Base-by-base conservation (phyloP, 2,329 filamentous ascomycete genomes). In the Alternaria gaisen region DNA sequence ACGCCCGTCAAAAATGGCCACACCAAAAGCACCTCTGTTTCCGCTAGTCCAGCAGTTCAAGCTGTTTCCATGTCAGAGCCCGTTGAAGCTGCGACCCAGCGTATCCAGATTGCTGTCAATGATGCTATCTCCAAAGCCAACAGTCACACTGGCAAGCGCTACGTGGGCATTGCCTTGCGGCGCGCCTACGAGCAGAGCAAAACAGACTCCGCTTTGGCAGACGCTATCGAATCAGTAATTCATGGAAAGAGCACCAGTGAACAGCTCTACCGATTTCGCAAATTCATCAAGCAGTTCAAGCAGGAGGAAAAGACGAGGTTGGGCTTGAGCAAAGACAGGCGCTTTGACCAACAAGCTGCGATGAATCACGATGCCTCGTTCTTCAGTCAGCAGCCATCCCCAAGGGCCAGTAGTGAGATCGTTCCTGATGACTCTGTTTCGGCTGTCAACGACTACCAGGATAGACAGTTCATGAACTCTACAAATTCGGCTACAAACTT, bases 141-240 rank as follows among this genome's bases (percentile, higher is more conserved):
- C 74, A 77, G 44, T 68, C 77, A 20, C 70, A 77, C 22, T 78
- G 58, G 58, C 34, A 60, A 64, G 36, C 67, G 58, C 6, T 64
- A 61, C 28, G 56, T 79, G 18, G 72, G 71, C 28, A 54, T 66
- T 16, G 82, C 82, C 12, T 69, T 85, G 10, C 74, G 79, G 58
- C 74, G 80, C 51, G 74, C 85, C 46, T 81, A 80, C 69, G 68
- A 77, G 26, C 72, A 81, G 53, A 81, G 80, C 67, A 72, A 77
- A 30, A 69, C 60, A 16, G 74, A 83, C 50, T 55, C 67, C 16
- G 63, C 63, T 20, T 67, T 84, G 24, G 75, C 77, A 41, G 67
- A 76, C 26, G 70, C 83, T 4, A 75, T 85, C 7, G 75, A 82
- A 38, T 77, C 77, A 8, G 77, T 84, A 32, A 74, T 84, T 34